These are phyloP conservation scores for Magnolia officinalis DNA, from an alignment of 164 flowering plant species.

Conservation along the genomic window DNA sequence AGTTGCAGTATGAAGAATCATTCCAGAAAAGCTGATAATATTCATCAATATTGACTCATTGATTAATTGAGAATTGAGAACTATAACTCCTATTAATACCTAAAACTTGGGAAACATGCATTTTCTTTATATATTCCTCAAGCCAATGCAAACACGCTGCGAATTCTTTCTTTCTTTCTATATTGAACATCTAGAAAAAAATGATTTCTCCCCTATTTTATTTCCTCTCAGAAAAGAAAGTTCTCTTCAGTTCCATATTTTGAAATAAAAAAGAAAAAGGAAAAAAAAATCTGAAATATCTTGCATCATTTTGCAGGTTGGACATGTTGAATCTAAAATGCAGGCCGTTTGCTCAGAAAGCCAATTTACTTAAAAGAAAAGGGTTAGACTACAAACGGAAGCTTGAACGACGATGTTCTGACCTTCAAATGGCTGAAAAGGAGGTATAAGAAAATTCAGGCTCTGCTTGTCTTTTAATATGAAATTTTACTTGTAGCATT, in stretches of 20 bases:
- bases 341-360: constrained; percentile 32
- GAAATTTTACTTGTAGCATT: not conserved
- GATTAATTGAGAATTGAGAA: no score
- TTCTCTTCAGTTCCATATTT: no score
- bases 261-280: no score
- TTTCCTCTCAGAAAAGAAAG: no score
- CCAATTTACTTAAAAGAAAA: constrained; percentile 31
- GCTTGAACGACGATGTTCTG: constrained; percentile 55
- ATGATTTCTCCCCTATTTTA: no score
- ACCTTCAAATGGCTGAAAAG: constrained; percentile 83
- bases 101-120: no score
- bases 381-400: constrained; percentile 45
- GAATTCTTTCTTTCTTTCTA: not conserved
- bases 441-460: constrained; percentile 51
- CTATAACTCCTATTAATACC: no score
- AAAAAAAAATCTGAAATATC: not conserved
- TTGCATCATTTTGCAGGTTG: constrained; percentile 26
- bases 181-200: not conserved
- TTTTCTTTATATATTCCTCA: not conserved
- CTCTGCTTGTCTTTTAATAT: not conserved
- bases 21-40: no score
- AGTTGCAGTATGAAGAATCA: no score
- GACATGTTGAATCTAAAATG: constrained; percentile 31
- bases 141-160: not conserved
- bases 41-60: no score